These are phyloP conservation scores for Boehmeria nivea DNA, from an alignment of 306 rosid species.

Conservation along the genomic window DNA sequence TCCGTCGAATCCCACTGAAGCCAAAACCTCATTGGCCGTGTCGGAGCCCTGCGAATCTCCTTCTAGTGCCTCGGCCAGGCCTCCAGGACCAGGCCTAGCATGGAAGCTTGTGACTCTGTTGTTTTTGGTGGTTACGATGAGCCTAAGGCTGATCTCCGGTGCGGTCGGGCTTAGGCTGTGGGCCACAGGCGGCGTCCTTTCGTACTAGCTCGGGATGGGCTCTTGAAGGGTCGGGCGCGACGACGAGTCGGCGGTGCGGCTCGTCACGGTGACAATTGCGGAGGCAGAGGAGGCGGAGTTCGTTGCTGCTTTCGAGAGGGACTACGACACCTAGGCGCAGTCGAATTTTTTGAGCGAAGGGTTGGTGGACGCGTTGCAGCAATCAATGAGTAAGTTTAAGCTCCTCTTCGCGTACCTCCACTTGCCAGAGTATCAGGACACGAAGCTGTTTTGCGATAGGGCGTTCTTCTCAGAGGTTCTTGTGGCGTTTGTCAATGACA, in stretches of 20 bases:
- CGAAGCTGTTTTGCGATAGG: conserved; percentile 69
- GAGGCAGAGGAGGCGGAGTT: conserved; percentile 62
- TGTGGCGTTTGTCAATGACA: conserved; percentile 65
- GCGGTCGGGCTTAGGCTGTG: conserved; percentile 83
- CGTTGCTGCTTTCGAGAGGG: conserved; percentile 65
- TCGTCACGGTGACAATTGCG: conserved; percentile 60
- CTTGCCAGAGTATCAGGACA: conserved; percentile 93
- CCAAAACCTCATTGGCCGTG: conserved; percentile 6
- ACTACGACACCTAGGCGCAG: conserved; percentile 47
- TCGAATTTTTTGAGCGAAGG: conserved; percentile 81
- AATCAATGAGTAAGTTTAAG: conserved; percentile 66
- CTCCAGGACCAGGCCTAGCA: conserved; percentile 68
- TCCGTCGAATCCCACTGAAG: conserved; percentile 10
- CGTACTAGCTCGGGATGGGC: conserved; percentile 73
- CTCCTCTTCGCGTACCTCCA: conserved; percentile 84
- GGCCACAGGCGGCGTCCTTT: conserved; percentile 92
- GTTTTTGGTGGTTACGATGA: conserved; percentile 70
- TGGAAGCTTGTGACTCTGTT: conserved; percentile 78
- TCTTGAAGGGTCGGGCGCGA: conserved; percentile 16
- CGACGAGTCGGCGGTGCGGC: conserved; percentile 37
- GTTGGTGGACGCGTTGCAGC: conserved; percentile 83
- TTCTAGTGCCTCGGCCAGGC: conserved; percentile 17
- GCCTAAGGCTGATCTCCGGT: conserved; percentile 71
- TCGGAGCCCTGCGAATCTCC: not conserved
- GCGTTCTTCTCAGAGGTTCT: conserved; percentile 63